Evolutionary conservation across 2,329 filamentous ascomycete species (phyloP), one percentile per base, ranked within the genome.

Genomic region (Paracoccidioides brasiliensis): DNA sequence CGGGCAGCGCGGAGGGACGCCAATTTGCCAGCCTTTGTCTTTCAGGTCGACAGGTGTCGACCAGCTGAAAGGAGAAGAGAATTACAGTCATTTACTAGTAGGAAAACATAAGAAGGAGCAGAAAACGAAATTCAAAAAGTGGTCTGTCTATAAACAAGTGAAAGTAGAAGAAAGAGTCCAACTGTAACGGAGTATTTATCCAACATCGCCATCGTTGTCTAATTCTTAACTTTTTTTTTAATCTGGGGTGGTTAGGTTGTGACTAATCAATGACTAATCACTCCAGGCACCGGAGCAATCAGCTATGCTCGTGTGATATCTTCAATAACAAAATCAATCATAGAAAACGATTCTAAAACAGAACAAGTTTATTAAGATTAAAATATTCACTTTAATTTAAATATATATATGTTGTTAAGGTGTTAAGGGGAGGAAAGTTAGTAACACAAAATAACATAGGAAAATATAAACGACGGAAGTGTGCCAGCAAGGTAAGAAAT

Each of bases 1-100:
- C 53, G 45, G 51, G 44, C 44, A 4, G 38, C 38, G 35, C 53
- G 44, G 15, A 43, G n/a, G 35, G 45, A 43, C 38, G 53, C 53
- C 53, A 55, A 55, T 38, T 40, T 50, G 53, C 43, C 44, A 30
- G 38, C 12, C 40, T 49, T 12, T 33, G 15, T n/a, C 22, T 33
- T 10, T 10, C 32, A 52, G 28, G 49, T 14, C 49, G 49, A 32
- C 38, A n/a, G 37, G 22, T 3, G 22, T 30, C 46, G 49, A 32
- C 49, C 37, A 37, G 22, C 49, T 35, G 5, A 2, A n/a, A 28
- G 15, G 15, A 10, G 15, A 52, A 37, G 14, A 3, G 37, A 3
- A 12, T 5, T 14, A 33, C 4, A 6, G 33, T 12, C n/a, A n/a
- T 15, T 9, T 48, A 32, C 22, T n/a, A 14, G 22, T 2, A 22